These are phyloP conservation scores for Lactarius psammicola DNA, from an alignment of 768 basidiomycete species.

Conservation along the genomic window DNA sequence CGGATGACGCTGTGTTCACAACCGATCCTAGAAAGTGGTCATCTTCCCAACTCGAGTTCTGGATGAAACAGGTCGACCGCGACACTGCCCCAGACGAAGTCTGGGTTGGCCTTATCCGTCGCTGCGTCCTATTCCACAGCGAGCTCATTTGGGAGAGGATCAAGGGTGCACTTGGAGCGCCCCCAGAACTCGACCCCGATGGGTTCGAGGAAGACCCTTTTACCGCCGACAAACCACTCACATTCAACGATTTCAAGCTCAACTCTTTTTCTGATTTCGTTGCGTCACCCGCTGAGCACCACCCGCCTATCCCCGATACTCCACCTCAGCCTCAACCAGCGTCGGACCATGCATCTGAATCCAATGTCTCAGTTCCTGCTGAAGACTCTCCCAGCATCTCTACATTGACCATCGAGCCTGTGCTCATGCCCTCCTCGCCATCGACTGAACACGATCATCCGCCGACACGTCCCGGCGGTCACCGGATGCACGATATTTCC, in stretches of 20 bases:
- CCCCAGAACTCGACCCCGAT: conserved; percentile 76
- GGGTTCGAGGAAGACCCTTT: conserved; percentile 35
- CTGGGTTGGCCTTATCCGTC: conserved; percentile 73
- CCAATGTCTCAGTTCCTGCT: neutral
- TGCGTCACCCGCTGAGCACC: neutral
- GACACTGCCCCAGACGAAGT: conserved; percentile 61
- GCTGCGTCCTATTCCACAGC: conserved; percentile 70
- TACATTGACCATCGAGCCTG: conserved; percentile 49
- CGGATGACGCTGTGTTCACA: conserved; percentile 35
- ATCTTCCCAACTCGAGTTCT: conserved; percentile 63
- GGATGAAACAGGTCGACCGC: conserved; percentile 65
- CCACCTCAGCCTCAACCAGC: neutral
- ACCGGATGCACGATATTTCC: conserved; percentile 34
- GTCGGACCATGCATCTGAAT: conserved; percentile 18
- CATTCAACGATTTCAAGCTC: conserved; percentile 14
- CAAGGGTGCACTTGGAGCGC: conserved; percentile 84
- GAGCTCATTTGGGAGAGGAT: conserved; percentile 92
- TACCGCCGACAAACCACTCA: neutral
- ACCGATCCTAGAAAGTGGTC: conserved; percentile 69
- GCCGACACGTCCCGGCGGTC: conserved; percentile 42
- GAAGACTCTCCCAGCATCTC: conserved; percentile 4
- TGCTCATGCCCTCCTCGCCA: conserved; percentile 41
- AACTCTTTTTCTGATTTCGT: conserved; percentile 14
- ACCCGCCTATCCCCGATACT: neutral
- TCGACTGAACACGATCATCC: conserved; percentile 28